These are phyloP conservation scores for Cladosporium oxysporum DNA, from an alignment of 2,329 filamentous ascomycete species.

Conservation along the genomic window DNA sequence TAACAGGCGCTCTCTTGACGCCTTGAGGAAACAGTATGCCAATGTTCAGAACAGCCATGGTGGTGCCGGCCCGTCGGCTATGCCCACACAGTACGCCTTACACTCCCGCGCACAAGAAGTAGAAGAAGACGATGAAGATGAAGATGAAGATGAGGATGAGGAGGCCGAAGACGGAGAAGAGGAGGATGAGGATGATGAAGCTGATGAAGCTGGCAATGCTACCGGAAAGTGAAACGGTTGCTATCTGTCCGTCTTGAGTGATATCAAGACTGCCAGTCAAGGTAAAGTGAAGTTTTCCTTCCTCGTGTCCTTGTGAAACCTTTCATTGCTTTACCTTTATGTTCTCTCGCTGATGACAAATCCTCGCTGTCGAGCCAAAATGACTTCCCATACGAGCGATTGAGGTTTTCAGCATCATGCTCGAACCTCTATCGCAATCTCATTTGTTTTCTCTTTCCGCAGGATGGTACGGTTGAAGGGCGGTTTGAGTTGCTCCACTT, in stretches of 20 bases:
- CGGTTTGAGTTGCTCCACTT: too few relatives aligned
- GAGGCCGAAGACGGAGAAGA: conserved; percentile 3
- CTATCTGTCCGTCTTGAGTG: too few relatives aligned
- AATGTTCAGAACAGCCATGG: neutral
- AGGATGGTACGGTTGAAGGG: neutral
- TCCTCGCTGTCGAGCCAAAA: neutral
- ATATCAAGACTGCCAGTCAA: neutral
- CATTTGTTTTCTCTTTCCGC: neutral
- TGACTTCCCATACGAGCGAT: neutral
- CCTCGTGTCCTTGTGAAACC: too few relatives aligned
- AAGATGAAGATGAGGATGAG: conserved; percentile 24
- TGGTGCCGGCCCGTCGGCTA: neutral
- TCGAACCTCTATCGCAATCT: neutral
- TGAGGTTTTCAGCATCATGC: neutral
- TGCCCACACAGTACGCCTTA: neutral
- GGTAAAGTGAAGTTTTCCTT: neutral
- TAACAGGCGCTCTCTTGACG: conserved; percentile 14
- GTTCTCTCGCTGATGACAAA: neutral
- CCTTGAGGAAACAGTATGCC: conserved; percentile 14
- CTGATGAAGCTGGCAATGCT: neutral
- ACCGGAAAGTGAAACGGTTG: neutral
- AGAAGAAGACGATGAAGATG: conserved; percentile 12
- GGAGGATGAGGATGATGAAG: neutral
- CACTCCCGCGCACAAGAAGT: neutral
- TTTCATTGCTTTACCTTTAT: too few relatives aligned